Conservation (phyloP, 1,139 yeast genomes). For the Taphrina sp. region DNA sequence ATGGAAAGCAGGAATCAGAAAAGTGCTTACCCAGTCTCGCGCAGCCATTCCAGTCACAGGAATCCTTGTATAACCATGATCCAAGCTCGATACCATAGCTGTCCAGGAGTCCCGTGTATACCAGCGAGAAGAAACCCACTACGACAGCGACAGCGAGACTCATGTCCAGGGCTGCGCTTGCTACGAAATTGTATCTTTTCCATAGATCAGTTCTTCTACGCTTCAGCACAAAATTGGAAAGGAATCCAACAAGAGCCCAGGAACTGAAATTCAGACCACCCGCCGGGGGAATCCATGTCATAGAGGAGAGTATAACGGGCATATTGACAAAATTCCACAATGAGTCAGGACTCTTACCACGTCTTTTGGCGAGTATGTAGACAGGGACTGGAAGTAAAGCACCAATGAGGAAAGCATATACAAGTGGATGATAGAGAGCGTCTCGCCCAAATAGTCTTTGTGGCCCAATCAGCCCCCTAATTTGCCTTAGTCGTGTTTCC, state of each 20-base stretch:
- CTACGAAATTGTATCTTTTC: conserved; percentile 57
- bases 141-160: conserved; percentile 49
- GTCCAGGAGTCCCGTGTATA: conserved; percentile 43
- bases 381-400: conserved; percentile 50
- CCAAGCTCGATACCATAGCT: conserved; percentile 21
- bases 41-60: conserved; percentile 30
- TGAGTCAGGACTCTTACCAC: conserved; percentile 4
- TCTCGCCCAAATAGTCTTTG: conserved; percentile 47
- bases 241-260: conserved; percentile 52
- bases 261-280: conserved; percentile 53
- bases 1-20: too few relatives aligned
- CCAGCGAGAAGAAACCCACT: conserved; percentile 51
- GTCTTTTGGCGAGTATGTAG: conserved; percentile 42
- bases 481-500: too few relatives aligned
- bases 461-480: conserved; percentile 57
- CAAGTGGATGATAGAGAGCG: conserved; percentile 20
- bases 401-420: conserved; percentile 56
- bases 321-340: conserved; percentile 44
- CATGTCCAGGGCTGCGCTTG: conserved; percentile 59
- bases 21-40: conserved; percentile 20
- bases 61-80: conserved; percentile 16
- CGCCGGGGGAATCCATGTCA: conserved; percentile 56
- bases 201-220: conserved; percentile 60
- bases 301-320: conserved; percentile 56
- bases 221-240: conserved; percentile 54